These are phyloP conservation scores for Penicillium chermesinum DNA, from an alignment of 495 filamentous ascomycete species.

Conservation along the genomic window DNA sequence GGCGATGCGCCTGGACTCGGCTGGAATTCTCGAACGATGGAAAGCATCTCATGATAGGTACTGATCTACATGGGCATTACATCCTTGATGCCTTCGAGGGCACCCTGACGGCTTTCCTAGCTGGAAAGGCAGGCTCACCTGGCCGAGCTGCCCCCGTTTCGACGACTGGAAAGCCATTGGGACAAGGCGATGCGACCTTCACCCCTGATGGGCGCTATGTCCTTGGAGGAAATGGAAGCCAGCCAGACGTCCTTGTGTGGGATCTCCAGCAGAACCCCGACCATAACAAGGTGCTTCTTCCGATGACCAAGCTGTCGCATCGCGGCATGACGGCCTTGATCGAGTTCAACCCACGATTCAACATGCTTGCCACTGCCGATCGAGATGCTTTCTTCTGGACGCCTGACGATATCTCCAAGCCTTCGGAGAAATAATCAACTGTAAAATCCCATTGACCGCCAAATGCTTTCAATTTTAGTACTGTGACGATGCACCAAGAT, in stretches of 20 bases:
- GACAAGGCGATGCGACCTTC: conserved; percentile 82
- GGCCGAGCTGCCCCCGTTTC: conserved; percentile 45
- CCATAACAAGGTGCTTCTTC: conserved; percentile 53
- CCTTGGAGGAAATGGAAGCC: conserved; percentile 65
- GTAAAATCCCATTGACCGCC: not conserved
- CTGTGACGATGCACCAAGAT: conserved; percentile 1
- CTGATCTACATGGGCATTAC: conserved; percentile 75
- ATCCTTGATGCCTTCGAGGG: conserved; percentile 88
- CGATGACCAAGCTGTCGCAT: conserved; percentile 58
- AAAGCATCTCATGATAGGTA: conserved; percentile 75
- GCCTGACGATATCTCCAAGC: conserved; percentile 45
- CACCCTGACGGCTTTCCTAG: conserved; percentile 59
- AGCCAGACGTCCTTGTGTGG: conserved; percentile 74
- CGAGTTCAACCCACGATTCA: conserved; percentile 83
- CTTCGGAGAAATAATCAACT: conserved; percentile 28
- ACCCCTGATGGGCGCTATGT: conserved; percentile 83
- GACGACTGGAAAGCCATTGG: conserved; percentile 42
- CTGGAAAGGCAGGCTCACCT: conserved; percentile 38
- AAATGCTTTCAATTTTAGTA: not conserved
- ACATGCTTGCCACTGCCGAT: conserved; percentile 84
- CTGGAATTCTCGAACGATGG: conserved; percentile 95
- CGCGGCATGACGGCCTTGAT: conserved; percentile 66
- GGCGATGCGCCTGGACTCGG: conserved; percentile 65
- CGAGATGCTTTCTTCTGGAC: conserved; percentile 87
- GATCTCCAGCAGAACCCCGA: conserved; percentile 59